Conservation (phyloP, 2,329 filamentous ascomycete genomes). For the Cercospora zeae-maydis region DNA sequence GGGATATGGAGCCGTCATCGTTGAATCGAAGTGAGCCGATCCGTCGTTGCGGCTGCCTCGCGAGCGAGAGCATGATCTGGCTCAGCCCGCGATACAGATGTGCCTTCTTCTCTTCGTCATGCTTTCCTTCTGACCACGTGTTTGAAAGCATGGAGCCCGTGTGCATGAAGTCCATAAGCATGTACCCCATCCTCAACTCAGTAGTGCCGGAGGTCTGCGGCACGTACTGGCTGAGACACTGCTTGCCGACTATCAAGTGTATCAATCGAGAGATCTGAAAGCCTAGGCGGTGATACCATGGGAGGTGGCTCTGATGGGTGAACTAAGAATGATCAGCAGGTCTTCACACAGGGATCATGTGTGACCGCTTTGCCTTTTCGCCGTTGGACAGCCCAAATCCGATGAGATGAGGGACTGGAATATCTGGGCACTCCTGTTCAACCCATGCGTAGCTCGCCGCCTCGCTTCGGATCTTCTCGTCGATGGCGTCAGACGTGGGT, state of each 20-base stretch:
- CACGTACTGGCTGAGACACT: too few relatives aligned
- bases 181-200: too few relatives aligned
- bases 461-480: slow-evolving; percentile 45
- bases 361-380: neutral
- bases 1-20: slow-evolving; percentile 18
- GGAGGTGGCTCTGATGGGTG: neutral
- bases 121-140: slow-evolving; percentile 7
- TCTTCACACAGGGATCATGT: neutral
- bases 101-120: slow-evolving; percentile 3
- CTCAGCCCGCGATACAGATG: slow-evolving; percentile 17
- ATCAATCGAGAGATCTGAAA: too few relatives aligned
- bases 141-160: slow-evolving; percentile 12
- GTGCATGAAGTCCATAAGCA: neutral
- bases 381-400: slow-evolving; percentile 35
- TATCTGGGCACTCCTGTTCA: slow-evolving; percentile 37
- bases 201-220: too few relatives aligned
- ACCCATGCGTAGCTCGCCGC: slow-evolving; percentile 43
- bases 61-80: slow-evolving; percentile 17
- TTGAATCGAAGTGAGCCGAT: slow-evolving; percentile 25
- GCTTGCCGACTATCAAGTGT: too few relatives aligned
- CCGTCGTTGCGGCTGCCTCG: slow-evolving; percentile 18
- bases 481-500: slow-evolving; percentile 39
- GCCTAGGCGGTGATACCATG: neutral
- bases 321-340: neutral
- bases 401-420: slow-evolving; percentile 38